Conservation (phyloP, 139 green algal species). For the Monoraphidium neglectum region DNA sequence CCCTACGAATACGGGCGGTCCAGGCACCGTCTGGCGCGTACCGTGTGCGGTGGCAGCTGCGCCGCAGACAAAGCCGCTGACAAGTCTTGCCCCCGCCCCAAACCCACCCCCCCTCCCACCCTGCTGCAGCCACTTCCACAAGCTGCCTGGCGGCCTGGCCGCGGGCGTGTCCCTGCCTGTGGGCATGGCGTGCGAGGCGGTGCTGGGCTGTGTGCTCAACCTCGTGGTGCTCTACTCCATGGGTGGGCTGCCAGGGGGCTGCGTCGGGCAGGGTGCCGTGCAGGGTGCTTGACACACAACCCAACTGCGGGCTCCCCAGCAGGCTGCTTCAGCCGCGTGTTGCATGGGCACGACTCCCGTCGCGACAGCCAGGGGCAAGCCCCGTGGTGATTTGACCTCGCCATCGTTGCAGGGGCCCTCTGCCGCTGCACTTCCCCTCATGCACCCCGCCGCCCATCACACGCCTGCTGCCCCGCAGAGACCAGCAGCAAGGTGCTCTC, state of each 20-base stretch:
- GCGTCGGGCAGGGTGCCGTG: not conserved
- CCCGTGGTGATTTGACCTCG: too few species aligned
- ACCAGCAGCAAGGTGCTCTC: conserved; percentile 27
- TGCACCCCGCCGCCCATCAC: not conserved
- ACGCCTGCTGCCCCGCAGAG: conserved; percentile 18
- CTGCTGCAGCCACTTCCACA: conserved; percentile 30
- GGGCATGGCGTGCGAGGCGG: conserved; percentile 18
- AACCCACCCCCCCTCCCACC: not conserved
- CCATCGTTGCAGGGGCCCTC: too few species aligned
- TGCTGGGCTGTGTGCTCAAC: conserved; percentile 28
- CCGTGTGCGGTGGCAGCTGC: not conserved
- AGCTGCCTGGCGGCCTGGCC: conserved; percentile 13
- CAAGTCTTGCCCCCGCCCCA: not conserved
- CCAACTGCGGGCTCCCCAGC: not conserved
- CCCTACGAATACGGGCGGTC: not conserved
- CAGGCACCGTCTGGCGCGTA: too few species aligned
- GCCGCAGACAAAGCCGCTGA: not conserved
- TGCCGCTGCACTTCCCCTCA: too few species aligned
- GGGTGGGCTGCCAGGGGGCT: conserved; percentile 2
- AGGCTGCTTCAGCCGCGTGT: not conserved
- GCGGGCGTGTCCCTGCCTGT: conserved; percentile 17
- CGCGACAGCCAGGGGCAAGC: not conserved
- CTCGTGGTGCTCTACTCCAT: conserved; percentile 17
- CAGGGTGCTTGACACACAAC: not conserved
- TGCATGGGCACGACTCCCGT: too few species aligned